Percentiles rank a stretch among this genome's conserved stretches.
These are phyloP conservation scores for Aspergillus mulundensis DNA, from an alignment of 495 filamentous ascomycete genomes.

Conservation along the genomic window DNA sequence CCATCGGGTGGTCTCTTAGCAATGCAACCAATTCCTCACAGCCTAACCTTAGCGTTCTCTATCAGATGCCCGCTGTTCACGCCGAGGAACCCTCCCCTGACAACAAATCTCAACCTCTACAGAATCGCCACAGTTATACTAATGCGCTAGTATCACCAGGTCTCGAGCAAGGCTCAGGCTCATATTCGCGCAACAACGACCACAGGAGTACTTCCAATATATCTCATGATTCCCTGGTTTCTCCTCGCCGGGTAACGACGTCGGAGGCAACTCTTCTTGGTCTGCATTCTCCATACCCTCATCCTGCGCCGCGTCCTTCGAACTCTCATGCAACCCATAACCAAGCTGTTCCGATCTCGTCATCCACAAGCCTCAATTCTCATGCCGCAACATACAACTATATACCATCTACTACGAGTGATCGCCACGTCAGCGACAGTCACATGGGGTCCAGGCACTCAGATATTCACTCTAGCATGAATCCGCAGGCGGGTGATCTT, in stretches of 20 bases:
- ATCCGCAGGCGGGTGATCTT: slow-evolving; percentile 47
- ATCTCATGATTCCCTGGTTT: slow-evolving; percentile 14
- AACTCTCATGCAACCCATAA: slow-evolving; percentile 43
- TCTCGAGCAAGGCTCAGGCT: slow-evolving; percentile 17
- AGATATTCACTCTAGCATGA: slow-evolving; percentile 34
- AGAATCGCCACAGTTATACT: slow-evolving; percentile 35
- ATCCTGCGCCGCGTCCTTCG: slow-evolving; percentile 24
- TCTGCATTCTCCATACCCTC: slow-evolving; percentile 28
- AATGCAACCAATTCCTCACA: slow-evolving; percentile 79
- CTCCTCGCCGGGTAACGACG: slow-evolving; percentile 16
- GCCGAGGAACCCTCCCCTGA: slow-evolving; percentile 12
- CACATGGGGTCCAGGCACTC: slow-evolving; percentile 32
- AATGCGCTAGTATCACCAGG: slow-evolving; percentile 22
- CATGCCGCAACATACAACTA: slow-evolving; percentile 23
- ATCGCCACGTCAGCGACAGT: slow-evolving; percentile 33
- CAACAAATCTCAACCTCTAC: slow-evolving; percentile 27
- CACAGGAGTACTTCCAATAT: slow-evolving; percentile 17
- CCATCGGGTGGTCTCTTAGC: slow-evolving; percentile 74
- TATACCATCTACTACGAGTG: slow-evolving; percentile 29
- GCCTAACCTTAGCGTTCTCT: slow-evolving; percentile 70
- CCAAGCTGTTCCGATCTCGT: slow-evolving; percentile 40
- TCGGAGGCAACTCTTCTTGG: slow-evolving; percentile 30
- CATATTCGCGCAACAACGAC: slow-evolving; percentile 22
- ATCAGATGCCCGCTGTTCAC: slow-evolving; percentile 48
- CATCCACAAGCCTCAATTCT: slow-evolving; percentile 16